Percentiles rank a stretch among this genome's conserved stretches.
phyloP scores from a whole-genome alignment of 306 rosid genomes.

The barrel medic (Medicago truncatula) region MtrunA17r5.0-ANR NC_053046.1:11186001-11186500 shows the following conservation, averaged over 20 bases:
- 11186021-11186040: neutral
- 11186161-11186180: neutral
- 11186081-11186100: neutral
- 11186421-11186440: neutral
- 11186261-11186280: neutral
- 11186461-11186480: conserved; percentile 90
- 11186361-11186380: neutral
- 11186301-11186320: neutral
- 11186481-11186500: conserved; percentile 92
- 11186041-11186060: neutral
- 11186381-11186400: neutral
- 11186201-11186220: neutral
- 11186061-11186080: neutral
- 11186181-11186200: neutral
- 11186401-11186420: neutral
- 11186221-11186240: neutral
- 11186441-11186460: conserved; percentile 31
- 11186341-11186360: neutral
- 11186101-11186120: neutral
- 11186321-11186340: neutral
- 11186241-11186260: neutral
- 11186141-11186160: neutral
- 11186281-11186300: neutral
- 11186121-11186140: neutral
- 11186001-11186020: neutral